A percentile compares a stretch with the other conserved stretches of the same genome.
These are phyloP conservation scores for Citrullus amarus DNA, from an alignment of 306 rosid species.

Conservation along the genomic window DNA sequence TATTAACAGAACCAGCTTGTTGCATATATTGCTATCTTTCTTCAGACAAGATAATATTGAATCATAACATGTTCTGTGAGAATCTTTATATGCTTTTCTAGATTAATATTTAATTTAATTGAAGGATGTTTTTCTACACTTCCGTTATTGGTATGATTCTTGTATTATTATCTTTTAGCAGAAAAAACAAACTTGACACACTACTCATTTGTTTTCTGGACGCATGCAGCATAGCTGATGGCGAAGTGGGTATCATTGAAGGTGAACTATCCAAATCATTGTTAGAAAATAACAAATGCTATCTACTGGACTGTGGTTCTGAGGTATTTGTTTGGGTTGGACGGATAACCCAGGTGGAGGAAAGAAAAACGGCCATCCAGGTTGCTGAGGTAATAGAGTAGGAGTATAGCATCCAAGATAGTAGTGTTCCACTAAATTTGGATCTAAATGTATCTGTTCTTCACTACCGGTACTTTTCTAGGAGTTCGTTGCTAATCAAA, in stretches of 20 bases:
- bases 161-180: background rate
- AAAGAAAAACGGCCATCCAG: conserved; percentile 64
- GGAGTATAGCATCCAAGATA: background rate
- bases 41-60: background rate
- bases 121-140: background rate
- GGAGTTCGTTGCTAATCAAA: conserved; percentile 41
- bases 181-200: background rate
- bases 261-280: conserved; percentile 59
- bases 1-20: background rate
- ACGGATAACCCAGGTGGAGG: conserved; percentile 72
- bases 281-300: conserved; percentile 66
- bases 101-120: background rate
- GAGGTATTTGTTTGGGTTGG: conserved; percentile 91
- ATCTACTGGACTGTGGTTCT: conserved; percentile 75
- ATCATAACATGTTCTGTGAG: background rate
- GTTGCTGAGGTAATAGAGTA: conserved; percentile 58
- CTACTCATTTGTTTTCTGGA: background rate
- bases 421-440: conserved; percentile 5
- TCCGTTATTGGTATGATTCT: background rate
- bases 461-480: conserved; percentile 15
- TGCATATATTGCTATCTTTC: background rate
- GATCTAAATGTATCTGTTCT: conserved; percentile 14
- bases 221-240: conserved; percentile 37
- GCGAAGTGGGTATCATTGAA: conserved; percentile 46
- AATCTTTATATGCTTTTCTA: background rate